Evolutionary conservation across 495 filamentous ascomycete species (phyloP), one percentile per base, ranked within the genome.

Genomic region (Chaetomium fimeti): DNA sequence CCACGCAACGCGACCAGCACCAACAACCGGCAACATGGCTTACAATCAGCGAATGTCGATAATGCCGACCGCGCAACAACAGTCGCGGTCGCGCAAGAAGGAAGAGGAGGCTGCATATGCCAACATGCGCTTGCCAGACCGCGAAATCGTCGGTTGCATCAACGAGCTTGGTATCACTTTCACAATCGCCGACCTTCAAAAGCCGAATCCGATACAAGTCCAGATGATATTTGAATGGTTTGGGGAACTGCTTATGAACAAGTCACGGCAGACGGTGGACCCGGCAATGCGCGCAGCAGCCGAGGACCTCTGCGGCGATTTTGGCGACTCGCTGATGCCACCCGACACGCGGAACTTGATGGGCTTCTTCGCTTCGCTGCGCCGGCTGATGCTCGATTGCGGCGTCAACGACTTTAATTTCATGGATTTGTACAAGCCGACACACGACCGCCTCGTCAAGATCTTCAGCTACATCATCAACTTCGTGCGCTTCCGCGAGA

Each of bases 201-300:
- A 96, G 72, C 94, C 94, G 5, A 94, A 96, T 68, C 88, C 95
- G 13, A 86, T 91, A 61, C 91, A 95, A 68, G 92, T 96, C 54
- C 95, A 98, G 76, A 89, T 91, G 83, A 90, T 98, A 40, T 93
- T 97, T 65, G 94, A 98, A 84, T 95, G 91, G 90, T 95, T 98
- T 71, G 93, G 91, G 52, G 92, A 96, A 71, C 79, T 96, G 13
- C 83, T 98, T 25, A 91, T 97, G 84, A 96, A 96, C 75, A 86
- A 88, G 52, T 96, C 91, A 22, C 87, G 89, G 56, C 90, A 93
- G 57, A 91, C 92, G 4, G 89, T 98, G 56, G 92, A 97, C 68
- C 95, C 94, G 25, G 92, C 92, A 1, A 96, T 98, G 90, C 87
- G 86, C 72, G 92, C 92, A 6, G 92, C 92, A 0, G 87, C 88